A percentile compares a stretch with the other conserved stretches of the same genome.
These are phyloP conservation scores for Daedaleopsis nitida DNA, from an alignment of 768 basidiomycete species.

Conservation along the genomic window DNA sequence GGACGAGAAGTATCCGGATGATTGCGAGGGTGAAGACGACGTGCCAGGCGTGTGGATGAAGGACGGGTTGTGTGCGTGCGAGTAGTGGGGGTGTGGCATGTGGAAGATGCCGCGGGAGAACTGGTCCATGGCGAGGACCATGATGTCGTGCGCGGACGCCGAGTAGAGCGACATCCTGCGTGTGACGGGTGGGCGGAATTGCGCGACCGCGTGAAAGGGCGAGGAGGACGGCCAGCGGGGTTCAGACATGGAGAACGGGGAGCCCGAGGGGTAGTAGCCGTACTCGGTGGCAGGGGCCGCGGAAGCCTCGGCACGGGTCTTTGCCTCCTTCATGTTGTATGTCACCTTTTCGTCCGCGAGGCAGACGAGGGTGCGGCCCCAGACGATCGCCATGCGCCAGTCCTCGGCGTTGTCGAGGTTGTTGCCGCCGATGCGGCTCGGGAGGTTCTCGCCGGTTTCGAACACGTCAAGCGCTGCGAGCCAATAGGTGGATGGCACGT, in stretches of 20 bases:
- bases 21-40: conserved; percentile 6
- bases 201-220: conserved; percentile 51
- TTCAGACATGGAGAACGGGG: conserved; percentile 31
- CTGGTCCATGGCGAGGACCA: conserved; percentile 67
- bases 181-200: conserved; percentile 51
- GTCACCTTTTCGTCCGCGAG: conserved; percentile 52
- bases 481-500: conserved; percentile 56
- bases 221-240: conserved; percentile 55
- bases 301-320: conserved; percentile 12
- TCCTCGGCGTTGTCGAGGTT: conserved; percentile 44
- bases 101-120: conserved; percentile 70
- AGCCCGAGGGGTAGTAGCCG: conserved; percentile 14
- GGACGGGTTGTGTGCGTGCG: conserved; percentile 24
- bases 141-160: conserved; percentile 50
- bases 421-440: conserved; percentile 37
- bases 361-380: conserved; percentile 66
- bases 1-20: conserved; percentile 12
- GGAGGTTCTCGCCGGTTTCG: conserved; percentile 66
- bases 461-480: conserved; percentile 72
- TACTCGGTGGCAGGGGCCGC: conserved; percentile 8
- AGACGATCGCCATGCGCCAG: conserved; percentile 69
- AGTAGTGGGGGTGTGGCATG: conserved; percentile 57
- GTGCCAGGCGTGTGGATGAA: conserved; percentile 14
- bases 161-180: conserved; percentile 47
- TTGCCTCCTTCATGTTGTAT: conserved; percentile 17